Conservation (phyloP, 345 rosid genomes). For the Eucalyptus leucophloia region DNA sequence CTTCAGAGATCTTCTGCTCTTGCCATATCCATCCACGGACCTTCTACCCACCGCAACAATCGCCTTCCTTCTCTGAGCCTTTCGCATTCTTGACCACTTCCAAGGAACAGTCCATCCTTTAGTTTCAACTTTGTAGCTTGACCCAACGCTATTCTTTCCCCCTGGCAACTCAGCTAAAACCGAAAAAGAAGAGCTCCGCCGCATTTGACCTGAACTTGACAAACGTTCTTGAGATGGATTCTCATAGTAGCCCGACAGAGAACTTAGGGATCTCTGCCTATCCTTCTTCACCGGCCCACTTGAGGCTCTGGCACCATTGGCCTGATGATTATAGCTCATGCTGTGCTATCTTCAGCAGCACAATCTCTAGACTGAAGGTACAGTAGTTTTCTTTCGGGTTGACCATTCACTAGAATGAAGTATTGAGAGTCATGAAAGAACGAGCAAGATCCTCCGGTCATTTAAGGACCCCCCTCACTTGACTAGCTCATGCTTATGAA, state of each 20-base stretch:
- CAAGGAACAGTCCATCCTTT: conserved; percentile 5
- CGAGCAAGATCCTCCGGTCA: neutral
- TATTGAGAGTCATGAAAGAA: neutral
- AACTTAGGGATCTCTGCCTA: neutral
- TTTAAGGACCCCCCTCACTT: neutral
- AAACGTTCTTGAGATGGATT: neutral
- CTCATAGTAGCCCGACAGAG: neutral
- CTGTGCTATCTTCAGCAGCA: neutral
- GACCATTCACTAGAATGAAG: neutral
- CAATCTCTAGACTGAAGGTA: neutral
- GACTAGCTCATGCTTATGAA: neutral
- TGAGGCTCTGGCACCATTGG: neutral
- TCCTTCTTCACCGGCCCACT: neutral
- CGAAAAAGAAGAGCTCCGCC: neutral
- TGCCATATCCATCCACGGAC: neutral
- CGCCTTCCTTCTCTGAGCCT: neutral
- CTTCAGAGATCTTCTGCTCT: neutral
- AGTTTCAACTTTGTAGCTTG: neutral
- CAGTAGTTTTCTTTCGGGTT: neutral
- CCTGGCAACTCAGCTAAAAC: neutral
- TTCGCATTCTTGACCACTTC: conserved; percentile 11
- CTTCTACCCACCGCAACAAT: neutral
- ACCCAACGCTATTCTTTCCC: neutral
- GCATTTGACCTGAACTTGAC: neutral
- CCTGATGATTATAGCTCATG: neutral